Evolutionary conservation across 164 flowering plant species (phyloP).

Genomic region (Vitis riparia): DNA sequence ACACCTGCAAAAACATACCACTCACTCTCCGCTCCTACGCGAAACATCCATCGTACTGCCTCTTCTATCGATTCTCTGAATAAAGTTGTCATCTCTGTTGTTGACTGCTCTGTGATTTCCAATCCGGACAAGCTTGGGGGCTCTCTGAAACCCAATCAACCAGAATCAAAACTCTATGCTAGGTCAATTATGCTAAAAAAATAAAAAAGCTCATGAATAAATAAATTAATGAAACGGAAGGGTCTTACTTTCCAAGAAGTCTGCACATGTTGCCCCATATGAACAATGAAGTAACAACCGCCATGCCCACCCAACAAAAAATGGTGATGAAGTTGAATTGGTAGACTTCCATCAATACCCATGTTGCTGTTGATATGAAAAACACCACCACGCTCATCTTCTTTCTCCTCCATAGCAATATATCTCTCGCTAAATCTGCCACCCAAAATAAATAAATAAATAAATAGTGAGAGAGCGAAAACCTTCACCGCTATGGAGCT

Average conservation of each 20-base stretch:
- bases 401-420: slow-evolving; percentile 54
- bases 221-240: neutral
- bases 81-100: slow-evolving; percentile 8
- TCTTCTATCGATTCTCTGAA: slow-evolving; percentile 24
- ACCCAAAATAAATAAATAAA: neutral
- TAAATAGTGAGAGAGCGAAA: neutral
- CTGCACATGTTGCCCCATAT: slow-evolving; percentile 35
- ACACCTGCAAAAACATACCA: slow-evolving; percentile 30
- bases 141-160: slow-evolving; percentile 28
- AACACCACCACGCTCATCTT: slow-evolving; percentile 27
- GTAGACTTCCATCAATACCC: slow-evolving; percentile 47
- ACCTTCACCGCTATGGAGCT: neutral
- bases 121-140: slow-evolving; percentile 22
- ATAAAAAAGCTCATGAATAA: neutral
- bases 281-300: slow-evolving; percentile 30
- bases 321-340: slow-evolving; percentile 51
- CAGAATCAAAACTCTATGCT: neutral
- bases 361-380: slow-evolving; percentile 29
- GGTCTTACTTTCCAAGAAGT: slow-evolving; percentile 39
- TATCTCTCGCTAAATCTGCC: slow-evolving; percentile 29
- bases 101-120: slow-evolving; percentile 35
- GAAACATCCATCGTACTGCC: slow-evolving; percentile 38
- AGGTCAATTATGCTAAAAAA: neutral
- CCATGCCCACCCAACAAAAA: slow-evolving; percentile 44
- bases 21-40: slow-evolving; percentile 38